Conservation (phyloP, 345 rosid genomes). For the Raphanus sativus region DNA sequence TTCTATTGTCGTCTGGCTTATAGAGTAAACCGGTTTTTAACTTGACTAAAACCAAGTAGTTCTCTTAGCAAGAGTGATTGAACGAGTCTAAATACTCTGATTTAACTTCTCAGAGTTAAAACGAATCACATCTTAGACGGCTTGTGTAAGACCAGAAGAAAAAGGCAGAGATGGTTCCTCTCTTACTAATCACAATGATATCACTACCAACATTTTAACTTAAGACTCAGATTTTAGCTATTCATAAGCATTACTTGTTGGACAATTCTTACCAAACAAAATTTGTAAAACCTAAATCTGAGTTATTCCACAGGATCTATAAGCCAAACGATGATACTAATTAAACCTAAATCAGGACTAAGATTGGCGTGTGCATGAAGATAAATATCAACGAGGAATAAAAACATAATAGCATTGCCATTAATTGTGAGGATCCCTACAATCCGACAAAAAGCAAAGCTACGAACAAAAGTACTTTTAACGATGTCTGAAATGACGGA, state of each 20-base stretch:
- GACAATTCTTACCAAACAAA: not conserved
- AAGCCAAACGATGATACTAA: not conserved
- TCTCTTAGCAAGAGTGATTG: slow-evolving; percentile 59
- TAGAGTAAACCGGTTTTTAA: not conserved
- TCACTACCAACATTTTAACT: too few relatives aligned
- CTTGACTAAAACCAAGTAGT: not conserved
- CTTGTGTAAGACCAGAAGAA: not conserved
- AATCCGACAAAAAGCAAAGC: slow-evolving; percentile 27
- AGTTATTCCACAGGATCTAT: not conserved
- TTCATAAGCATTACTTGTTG: not conserved
- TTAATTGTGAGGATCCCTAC: slow-evolving; percentile 21
- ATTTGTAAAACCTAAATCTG: not conserved
- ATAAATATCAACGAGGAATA: not conserved
- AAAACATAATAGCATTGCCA: not conserved
- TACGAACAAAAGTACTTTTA: slow-evolving; percentile 18
- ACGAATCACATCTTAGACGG: not conserved
- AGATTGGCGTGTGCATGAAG: not conserved
- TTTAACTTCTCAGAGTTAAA: too few relatives aligned
- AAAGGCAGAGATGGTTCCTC: slow-evolving; percentile 46
- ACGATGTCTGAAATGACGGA: not conserved
- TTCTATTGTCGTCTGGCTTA: too few relatives aligned
- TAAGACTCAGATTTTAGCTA: too few relatives aligned
- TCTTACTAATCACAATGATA: slow-evolving; percentile 42
- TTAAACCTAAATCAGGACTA: not conserved
- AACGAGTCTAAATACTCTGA: slow-evolving; percentile 50